A percentile compares a stretch with the other conserved stretches of the same genome.
Evolutionary conservation across 73 alveolate species (phyloP).

Genomic region (Blepharisma japonicum): DNA sequence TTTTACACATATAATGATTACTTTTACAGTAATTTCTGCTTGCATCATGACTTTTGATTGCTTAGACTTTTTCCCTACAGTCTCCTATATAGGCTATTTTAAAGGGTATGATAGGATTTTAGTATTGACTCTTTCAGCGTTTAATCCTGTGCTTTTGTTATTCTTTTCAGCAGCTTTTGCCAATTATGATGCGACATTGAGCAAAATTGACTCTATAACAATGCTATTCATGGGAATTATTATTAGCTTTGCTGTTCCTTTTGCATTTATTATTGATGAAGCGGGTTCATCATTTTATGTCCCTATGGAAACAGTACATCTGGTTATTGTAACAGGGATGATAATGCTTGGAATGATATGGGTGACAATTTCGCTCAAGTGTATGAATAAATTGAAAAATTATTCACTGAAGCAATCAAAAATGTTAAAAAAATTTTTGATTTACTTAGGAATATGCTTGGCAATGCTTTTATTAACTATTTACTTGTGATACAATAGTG

Average conservation of each 20-base stretch:
- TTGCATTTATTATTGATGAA: neutral
- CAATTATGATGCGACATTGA: neutral
- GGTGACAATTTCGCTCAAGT: neutral
- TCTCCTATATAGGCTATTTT: conserved; percentile 2
- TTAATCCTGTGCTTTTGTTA: neutral
- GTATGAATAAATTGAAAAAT: neutral
- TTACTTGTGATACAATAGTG: too few species aligned
- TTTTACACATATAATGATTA: neutral
- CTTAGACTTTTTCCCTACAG: conserved; percentile 3
- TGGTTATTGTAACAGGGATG: neutral
- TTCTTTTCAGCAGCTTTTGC: neutral
- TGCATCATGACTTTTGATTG: neutral
- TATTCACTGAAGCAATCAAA: too few species aligned
- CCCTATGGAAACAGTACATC: neutral
- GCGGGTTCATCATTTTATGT: neutral
- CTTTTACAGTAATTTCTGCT: neutral
- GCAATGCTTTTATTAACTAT: too few species aligned
- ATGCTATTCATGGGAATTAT: neutral
- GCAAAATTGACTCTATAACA: neutral
- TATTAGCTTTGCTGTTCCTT: neutral
- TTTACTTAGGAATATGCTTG: too few species aligned
- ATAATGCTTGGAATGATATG: neutral
- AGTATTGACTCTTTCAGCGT: neutral
- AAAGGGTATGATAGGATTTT: conserved; percentile 16
- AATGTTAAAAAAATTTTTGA: too few species aligned